Conservation (phyloP, 768 basidiomycete species). For the Boletus sensibilis region DNA sequence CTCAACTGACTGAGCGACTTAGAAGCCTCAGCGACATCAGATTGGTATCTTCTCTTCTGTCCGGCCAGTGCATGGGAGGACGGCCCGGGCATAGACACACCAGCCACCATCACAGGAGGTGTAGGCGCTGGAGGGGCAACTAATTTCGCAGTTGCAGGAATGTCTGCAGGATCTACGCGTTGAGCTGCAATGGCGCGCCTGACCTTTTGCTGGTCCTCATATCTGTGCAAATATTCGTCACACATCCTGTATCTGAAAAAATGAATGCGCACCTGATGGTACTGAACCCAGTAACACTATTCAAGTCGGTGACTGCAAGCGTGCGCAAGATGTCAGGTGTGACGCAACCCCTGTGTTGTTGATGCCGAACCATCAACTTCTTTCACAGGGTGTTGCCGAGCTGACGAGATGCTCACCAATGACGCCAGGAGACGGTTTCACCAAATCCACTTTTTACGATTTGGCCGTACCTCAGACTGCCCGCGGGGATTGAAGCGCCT, state of each 20-base stretch:
- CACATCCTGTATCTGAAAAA: background rate
- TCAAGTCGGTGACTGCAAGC: slow-evolving; percentile 45
- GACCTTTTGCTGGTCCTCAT: slow-evolving; percentile 63
- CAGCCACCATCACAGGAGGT: background rate
- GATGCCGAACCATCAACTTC: slow-evolving; percentile 15
- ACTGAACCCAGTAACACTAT: slow-evolving; percentile 49
- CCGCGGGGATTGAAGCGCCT: slow-evolving; percentile 50
- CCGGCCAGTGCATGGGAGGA: slow-evolving; percentile 11
- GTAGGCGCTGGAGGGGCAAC: background rate
- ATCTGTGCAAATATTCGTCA: slow-evolving; percentile 32
- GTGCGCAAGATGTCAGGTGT: slow-evolving; percentile 53
- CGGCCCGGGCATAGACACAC: slow-evolving; percentile 11
- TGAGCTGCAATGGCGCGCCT: slow-evolving; percentile 53
- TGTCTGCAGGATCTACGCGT: slow-evolving; percentile 55
- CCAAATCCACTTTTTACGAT: slow-evolving; percentile 45
- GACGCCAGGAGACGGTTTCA: slow-evolving; percentile 71
- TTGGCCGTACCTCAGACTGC: slow-evolving; percentile 65
- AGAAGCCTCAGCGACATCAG: slow-evolving; percentile 20
- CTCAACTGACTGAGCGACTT: slow-evolving; percentile 12
- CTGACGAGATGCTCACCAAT: slow-evolving; percentile 52
- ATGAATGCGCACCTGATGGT: slow-evolving; percentile 44
- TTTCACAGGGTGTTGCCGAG: slow-evolving; percentile 8
- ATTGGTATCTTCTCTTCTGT: slow-evolving; percentile 47
- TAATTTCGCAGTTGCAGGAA: slow-evolving; percentile 47
- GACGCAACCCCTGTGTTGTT: slow-evolving; percentile 62